These are phyloP conservation scores for Phanerochaete sordida DNA, from an alignment of 768 basidiomycete species.

Conservation along the genomic window DNA sequence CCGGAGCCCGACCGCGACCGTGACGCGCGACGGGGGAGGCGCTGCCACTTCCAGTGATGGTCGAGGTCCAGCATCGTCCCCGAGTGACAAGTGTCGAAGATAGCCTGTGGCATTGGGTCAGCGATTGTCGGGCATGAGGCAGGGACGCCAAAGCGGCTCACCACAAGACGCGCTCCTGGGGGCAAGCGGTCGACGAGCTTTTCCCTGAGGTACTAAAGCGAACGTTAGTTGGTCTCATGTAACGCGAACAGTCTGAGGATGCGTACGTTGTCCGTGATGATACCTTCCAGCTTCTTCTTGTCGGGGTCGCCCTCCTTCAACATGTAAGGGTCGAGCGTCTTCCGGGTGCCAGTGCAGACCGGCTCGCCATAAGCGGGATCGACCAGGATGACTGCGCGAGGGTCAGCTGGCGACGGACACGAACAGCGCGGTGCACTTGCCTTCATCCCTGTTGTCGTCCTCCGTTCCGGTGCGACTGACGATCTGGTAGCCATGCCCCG, in stretches of 20 bases:
- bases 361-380: not conserved
- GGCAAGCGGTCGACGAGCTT: slow-evolving; percentile 2
- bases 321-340: not conserved
- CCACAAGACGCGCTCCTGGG: slow-evolving; percentile 1
- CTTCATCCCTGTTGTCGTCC: slow-evolving; percentile 8
- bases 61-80: slow-evolving; percentile 2
- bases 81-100: slow-evolving; percentile 9
- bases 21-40: not conserved
- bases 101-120: not conserved
- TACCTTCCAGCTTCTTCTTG: not conserved
- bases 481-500: slow-evolving; percentile 9
- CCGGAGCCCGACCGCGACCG: too few species aligned
- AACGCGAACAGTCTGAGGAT: not conserved
- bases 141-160: not conserved
- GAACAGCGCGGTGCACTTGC: not conserved
- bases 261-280: slow-evolving; percentile 4
- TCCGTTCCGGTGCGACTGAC: slow-evolving; percentile 7
- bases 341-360: not conserved
- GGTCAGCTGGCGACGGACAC: not conserved
- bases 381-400: not conserved
- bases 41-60: not conserved
- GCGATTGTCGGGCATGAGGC: not conserved
- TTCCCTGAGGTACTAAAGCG: not conserved
- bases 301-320: not conserved
- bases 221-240: not conserved